phyloP scores from a whole-genome alignment of 495 filamentous ascomycete species.

The Apiosordaria backusii region DNA sequence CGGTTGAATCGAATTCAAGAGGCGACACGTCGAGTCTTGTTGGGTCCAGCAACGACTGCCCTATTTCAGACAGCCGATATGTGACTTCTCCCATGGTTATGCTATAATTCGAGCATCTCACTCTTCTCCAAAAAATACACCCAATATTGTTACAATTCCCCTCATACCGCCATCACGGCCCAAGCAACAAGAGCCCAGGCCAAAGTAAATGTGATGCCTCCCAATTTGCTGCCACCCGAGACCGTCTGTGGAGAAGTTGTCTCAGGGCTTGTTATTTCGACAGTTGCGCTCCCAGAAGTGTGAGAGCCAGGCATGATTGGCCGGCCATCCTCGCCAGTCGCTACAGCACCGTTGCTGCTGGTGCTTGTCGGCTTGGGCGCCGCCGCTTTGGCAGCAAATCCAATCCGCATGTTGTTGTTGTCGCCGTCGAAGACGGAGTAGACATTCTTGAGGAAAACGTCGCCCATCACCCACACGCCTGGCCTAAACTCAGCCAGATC shows the following conservation, averaged over 20 bases:
- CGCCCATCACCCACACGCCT: slow-evolving; percentile 69
- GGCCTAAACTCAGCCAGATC: slow-evolving; percentile 23
- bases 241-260: not conserved
- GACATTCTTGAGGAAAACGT: slow-evolving; percentile 87
- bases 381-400: slow-evolving; percentile 39
- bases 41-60: not conserved
- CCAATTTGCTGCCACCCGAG: not conserved
- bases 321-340: not conserved
- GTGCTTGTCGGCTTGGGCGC: slow-evolving; percentile 20
- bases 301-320: slow-evolving; percentile 19
- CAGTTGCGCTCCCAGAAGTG: slow-evolving; percentile 10
- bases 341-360: slow-evolving; percentile 15
- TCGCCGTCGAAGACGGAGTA: slow-evolving; percentile 79
- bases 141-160: not conserved
- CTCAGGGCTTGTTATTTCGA: slow-evolving; percentile 6
- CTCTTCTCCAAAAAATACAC: not conserved
- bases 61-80: not conserved
- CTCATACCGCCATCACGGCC: not conserved
- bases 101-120: not conserved
- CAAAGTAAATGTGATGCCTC: not conserved
- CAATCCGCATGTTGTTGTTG: slow-evolving; percentile 53
- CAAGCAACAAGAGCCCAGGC: not conserved
- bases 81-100: not conserved
- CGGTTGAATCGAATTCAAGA: not conserved
- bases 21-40: not conserved